A percentile compares a stretch with the other conserved stretches of the same genome.
Conservation (phyloP, 2,329 filamentous ascomycete genomes). For the Boeremia lycopersici region DNA sequence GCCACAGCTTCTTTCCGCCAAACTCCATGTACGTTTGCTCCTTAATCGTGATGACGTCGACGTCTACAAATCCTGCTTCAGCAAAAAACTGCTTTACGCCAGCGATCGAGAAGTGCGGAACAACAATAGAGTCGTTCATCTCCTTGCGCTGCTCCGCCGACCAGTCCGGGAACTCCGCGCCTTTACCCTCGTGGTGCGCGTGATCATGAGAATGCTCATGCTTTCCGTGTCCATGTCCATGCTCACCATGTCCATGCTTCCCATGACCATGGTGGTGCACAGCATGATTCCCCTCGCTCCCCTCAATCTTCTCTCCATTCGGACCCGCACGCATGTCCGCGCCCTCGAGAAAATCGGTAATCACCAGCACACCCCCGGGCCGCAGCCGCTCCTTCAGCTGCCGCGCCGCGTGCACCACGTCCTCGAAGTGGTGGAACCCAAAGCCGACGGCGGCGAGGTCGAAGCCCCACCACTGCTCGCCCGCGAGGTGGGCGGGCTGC, state of each 20-base stretch:
- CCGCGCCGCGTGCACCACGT: slow-evolving; percentile 65
- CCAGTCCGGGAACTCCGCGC: slow-evolving; percentile 11
- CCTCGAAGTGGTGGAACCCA: slow-evolving; percentile 59
- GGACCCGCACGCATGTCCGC: slow-evolving; percentile 41
- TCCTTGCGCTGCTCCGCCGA: slow-evolving; percentile 30
- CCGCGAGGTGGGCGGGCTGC: slow-evolving; percentile 26
- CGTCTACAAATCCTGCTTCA: slow-evolving; percentile 64
- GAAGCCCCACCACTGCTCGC: slow-evolving; percentile 46
- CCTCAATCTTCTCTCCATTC: slow-evolving; percentile 29
- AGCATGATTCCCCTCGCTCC: slow-evolving; percentile 33
- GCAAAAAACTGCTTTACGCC: slow-evolving; percentile 66
- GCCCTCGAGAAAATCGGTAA: slow-evolving; percentile 71
- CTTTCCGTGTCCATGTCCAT: slow-evolving; percentile 8
- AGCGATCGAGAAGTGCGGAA: slow-evolving; percentile 68
- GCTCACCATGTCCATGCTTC: slow-evolving; percentile 21
- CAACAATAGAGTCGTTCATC: slow-evolving; percentile 62
- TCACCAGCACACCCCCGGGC: slow-evolving; percentile 69
- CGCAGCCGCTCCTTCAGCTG: slow-evolving; percentile 66
- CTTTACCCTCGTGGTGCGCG: not conserved
- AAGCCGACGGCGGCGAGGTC: slow-evolving; percentile 52
- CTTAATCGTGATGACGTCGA: slow-evolving; percentile 62
- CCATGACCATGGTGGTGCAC: slow-evolving; percentile 24
- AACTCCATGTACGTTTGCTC: slow-evolving; percentile 57
- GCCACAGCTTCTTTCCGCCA: slow-evolving; percentile 47
- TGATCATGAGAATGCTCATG: slow-evolving; percentile 12